Evolutionary conservation across 495 filamentous ascomycete genomes (phyloP).

Genomic region (Hypoxylon trugodes): DNA sequence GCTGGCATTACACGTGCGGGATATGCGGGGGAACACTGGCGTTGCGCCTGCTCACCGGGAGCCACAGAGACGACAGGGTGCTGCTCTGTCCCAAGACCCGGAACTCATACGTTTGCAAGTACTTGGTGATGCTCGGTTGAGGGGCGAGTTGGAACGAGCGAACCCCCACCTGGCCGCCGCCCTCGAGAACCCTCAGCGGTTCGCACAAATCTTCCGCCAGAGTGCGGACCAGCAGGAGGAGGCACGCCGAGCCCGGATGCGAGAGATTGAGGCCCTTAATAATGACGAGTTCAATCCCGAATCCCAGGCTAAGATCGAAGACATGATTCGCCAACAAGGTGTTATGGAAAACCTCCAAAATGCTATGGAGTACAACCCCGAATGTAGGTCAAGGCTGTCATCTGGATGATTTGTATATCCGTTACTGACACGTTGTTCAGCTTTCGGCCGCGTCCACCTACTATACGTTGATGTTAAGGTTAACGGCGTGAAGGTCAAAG

Average conservation of each 20-base stretch:
- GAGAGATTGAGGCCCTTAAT: constrained; percentile 80
- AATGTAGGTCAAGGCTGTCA: constrained; percentile 69
- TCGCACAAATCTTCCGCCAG: constrained; percentile 71
- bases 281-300: constrained; percentile 92
- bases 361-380: constrained; percentile 94
- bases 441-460: constrained; percentile 92
- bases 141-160: constrained; percentile 70
- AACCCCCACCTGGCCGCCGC: constrained; percentile 79
- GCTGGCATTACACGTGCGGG: constrained; percentile 82
- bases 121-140: constrained; percentile 77
- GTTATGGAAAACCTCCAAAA: constrained; percentile 95
- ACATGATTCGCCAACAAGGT: constrained; percentile 92
- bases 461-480: constrained; percentile 97
- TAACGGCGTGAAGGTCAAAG: constrained; percentile 89
- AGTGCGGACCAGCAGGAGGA: constrained; percentile 74
- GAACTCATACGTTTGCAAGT: constrained; percentile 85
- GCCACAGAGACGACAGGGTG: constrained; percentile 40
- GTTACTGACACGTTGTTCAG: constrained; percentile 55
- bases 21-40: constrained; percentile 56
- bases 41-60: constrained; percentile 45
- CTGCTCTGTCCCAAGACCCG: constrained; percentile 63
- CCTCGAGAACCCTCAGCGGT: constrained; percentile 79
- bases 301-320: constrained; percentile 91
- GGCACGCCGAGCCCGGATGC: constrained; percentile 74
- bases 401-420: not conserved